Evolutionary conservation across 257 asterid species (phyloP), one percentile per base, ranked within the genome.

Genomic region (Jasminum sambac): DNA sequence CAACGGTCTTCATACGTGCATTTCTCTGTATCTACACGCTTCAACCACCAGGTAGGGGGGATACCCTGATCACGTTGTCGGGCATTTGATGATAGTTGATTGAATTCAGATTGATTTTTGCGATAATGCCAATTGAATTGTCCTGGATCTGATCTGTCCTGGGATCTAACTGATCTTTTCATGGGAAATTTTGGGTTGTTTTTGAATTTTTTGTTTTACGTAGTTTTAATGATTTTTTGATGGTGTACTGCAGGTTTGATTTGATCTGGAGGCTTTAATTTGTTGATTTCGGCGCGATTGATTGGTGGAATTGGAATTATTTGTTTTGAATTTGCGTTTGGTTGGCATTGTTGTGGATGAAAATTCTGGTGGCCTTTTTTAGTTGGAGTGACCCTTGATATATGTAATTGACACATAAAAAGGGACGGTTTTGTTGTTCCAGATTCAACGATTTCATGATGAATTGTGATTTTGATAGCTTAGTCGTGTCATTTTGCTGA

Each of bases 111-210:
- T 17, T 19, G 57, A 11, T 41, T 70, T 44, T 68, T 26, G 73
- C 19, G 77, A 14, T 74, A 68, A 78, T 77, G 78, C 70, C 63
- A 79, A 68, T 73, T 50, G 72, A 30, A 39, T 60, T 70, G 72
- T 26, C 36, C 79, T 69, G 88, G 96, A 88, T 86, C 95, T 86
- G 96, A 88, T 88, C 89, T 69, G 84, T 83, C 66, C 77, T 79
- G 25, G 74, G 85, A 81, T 83, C 83, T 52, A 43, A 26, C 43
- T 17, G 23, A 21, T 2, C 38, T 64, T 55, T 24, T 58, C 24
- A 37, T 24, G 60, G 11, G 61, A 52, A 52, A 8, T 52, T 1
- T 6, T 52, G 61, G 30, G 13, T 38, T 36, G 62, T 5, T 71
- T 62, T 68, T 72, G 69, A 38, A 39, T 52, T 37, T 61, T 59